phyloP scores from a whole-genome alignment of 176 grass and related monocot genomes.

The Carex pumila region DNA sequence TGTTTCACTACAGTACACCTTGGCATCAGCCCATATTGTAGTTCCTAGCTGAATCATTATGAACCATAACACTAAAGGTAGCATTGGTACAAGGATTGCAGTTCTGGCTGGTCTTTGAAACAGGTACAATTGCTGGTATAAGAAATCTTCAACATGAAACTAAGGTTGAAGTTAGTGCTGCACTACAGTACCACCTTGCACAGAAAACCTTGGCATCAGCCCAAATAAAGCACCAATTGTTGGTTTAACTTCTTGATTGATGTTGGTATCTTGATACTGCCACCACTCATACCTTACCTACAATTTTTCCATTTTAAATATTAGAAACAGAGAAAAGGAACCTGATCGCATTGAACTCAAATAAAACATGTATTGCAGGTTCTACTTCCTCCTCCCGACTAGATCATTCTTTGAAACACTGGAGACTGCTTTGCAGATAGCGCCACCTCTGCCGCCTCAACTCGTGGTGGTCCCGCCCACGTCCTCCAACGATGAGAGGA shows the following conservation, averaged over 20 bases:
- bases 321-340: not conserved
- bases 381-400: slow-evolving; percentile 78
- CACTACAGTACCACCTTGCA: not conserved
- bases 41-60: not conserved
- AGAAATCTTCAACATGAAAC: not conserved
- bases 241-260: not conserved
- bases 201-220: not conserved
- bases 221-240: slow-evolving; percentile 2
- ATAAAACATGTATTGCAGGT: slow-evolving; percentile 16
- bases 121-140: not conserved
- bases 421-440: slow-evolving; percentile 1
- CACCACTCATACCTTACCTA: not conserved
- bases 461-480: not conserved
- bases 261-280: not conserved
- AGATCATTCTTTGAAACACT: slow-evolving; percentile 53
- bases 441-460: not conserved
- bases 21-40: not conserved
- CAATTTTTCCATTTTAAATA: not conserved
- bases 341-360: not conserved
- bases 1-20: too few relatives aligned
- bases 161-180: not conserved
- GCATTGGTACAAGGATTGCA: not conserved
- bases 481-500: not conserved
- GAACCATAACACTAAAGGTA: not conserved
- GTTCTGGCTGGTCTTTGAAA: not conserved